Evolutionary conservation across 495 filamentous ascomycete species (phyloP).

Genomic region (Lophiostoma macrostomum): DNA sequence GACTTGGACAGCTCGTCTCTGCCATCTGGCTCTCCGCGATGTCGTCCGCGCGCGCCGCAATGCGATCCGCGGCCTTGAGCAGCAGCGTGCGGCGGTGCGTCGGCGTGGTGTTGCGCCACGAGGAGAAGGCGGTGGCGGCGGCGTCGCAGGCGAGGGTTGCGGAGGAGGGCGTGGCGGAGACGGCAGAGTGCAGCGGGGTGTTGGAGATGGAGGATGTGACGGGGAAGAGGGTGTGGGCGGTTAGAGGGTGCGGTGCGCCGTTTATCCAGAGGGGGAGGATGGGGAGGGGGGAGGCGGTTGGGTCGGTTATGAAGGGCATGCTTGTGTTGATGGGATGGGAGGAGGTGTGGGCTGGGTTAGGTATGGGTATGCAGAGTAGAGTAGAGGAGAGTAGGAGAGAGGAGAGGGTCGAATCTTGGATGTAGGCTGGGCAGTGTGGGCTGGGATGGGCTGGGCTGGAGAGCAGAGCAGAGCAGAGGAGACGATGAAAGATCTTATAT

Average conservation of each 20-base stretch:
- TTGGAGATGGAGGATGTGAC: constrained; percentile 62
- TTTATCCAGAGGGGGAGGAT: constrained; percentile 70
- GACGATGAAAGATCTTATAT: no score
- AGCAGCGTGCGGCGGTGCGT: constrained; percentile 66
- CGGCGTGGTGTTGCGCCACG: constrained; percentile 65
- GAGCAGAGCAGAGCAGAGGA: no score
- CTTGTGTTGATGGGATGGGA: no score
- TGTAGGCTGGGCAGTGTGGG: no score
- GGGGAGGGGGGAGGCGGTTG: background rate
- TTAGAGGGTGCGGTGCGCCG: constrained; percentile 57
- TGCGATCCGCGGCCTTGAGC: constrained; percentile 63
- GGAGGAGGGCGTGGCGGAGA: constrained; percentile 59
- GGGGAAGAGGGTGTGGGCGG: constrained; percentile 58
- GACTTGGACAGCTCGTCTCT: constrained; percentile 61
- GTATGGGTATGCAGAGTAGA: no score
- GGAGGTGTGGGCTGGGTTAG: no score
- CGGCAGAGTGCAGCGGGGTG: constrained; percentile 57
- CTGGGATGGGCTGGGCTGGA: no score
- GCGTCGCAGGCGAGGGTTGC: constrained; percentile 59
- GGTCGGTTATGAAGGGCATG: background rate
- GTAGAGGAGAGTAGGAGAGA: no score
- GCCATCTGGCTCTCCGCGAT: constrained; percentile 57
- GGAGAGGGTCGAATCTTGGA: no score
- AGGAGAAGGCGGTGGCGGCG: constrained; percentile 64
- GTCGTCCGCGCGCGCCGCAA: constrained; percentile 60